These are phyloP conservation scores for Penicillium corylophilum DNA, from an alignment of 2,329 filamentous ascomycete genomes.

Conservation along the genomic window DNA sequence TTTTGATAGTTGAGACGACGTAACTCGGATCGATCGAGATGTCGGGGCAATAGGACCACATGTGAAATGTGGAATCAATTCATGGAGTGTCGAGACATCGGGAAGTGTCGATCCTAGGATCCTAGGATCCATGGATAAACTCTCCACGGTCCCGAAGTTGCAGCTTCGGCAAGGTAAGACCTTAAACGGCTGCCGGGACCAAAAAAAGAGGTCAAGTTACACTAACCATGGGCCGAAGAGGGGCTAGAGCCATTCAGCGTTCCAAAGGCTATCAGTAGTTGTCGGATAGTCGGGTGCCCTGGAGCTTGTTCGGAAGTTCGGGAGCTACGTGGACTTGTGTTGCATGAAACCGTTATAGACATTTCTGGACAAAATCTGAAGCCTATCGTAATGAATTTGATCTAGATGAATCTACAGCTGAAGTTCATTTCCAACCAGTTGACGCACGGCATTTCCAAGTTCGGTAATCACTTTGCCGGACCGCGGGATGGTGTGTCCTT, in stretches of 20 bases:
- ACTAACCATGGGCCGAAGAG: not conserved
- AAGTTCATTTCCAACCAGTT: conserved; percentile 7
- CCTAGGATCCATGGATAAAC: not conserved
- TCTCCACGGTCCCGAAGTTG: not conserved
- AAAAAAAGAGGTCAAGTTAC: not conserved
- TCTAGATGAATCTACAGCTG: not conserved
- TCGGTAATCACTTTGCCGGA: conserved; percentile 22
- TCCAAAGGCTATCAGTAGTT: not conserved
- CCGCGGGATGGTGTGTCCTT: conserved; percentile 62
- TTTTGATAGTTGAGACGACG: not conserved
- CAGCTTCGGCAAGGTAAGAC: not conserved
- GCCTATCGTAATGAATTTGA: too few species aligned
- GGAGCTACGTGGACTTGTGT: not conserved
- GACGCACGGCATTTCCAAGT: conserved; percentile 18
- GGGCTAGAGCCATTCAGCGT: not conserved
- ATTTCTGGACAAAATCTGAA: not conserved
- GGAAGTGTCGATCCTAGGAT: not conserved
- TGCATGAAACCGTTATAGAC: not conserved
- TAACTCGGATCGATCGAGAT: not conserved
- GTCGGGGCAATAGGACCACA: not conserved
- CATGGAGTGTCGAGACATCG: not conserved
- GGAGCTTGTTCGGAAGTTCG: not conserved
- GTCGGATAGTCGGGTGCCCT: not conserved
- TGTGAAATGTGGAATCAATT: not conserved
- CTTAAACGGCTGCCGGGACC: not conserved